Base-by-base conservation (phyloP, 768 basidiomycete species). In the Pisolithus marmoratus region DNA sequence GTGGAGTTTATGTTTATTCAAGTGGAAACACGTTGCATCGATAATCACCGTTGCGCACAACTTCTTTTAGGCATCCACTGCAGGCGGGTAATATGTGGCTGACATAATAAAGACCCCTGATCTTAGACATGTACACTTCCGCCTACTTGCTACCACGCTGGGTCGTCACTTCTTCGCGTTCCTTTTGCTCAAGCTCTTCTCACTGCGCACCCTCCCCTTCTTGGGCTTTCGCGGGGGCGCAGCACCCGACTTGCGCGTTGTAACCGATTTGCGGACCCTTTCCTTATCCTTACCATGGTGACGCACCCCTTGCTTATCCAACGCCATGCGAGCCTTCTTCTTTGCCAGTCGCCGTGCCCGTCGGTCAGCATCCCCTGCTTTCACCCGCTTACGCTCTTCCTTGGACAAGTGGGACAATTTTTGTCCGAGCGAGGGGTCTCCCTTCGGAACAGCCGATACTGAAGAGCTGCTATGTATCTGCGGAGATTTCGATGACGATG, bases 311-410 rank as follows among this genome's bases (percentile, higher is more conserved):
- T 70, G 63, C 49, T 72, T 68, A 23, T 61, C 69, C 63, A 87
- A 74, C 37, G 74, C 65, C 58, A 75, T 77, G 57, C 85, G 75
- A 31, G 83, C 79, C 69, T 87, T 87, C 72, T 96, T 96, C 81
- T 97, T 96, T 38, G 90, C 92, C 67, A 94, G 64, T 52, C 95
- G 76, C 45, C 95, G 74, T 38, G 85, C 87, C 38, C 92, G 74
- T 24, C 95, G 84, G 53, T 90, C 90, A 1, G 83, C 76, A 65
- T 98, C 86, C 22, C 77, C 62, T 3, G 84, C 77, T 70, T 99
- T 99, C 54, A 74, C 81, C 40, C 80, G 74, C 73, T 94, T 96
- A 54, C 95, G 81, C 55, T 87, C 90, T 20, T 90, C 87, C 68
- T 94, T 94, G 15, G 86, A 79, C 38, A 97, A 72, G 48, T 82